These are phyloP conservation scores for Clonostachys byssicola DNA, from an alignment of 2,329 filamentous ascomycete genomes.

Conservation along the genomic window DNA sequence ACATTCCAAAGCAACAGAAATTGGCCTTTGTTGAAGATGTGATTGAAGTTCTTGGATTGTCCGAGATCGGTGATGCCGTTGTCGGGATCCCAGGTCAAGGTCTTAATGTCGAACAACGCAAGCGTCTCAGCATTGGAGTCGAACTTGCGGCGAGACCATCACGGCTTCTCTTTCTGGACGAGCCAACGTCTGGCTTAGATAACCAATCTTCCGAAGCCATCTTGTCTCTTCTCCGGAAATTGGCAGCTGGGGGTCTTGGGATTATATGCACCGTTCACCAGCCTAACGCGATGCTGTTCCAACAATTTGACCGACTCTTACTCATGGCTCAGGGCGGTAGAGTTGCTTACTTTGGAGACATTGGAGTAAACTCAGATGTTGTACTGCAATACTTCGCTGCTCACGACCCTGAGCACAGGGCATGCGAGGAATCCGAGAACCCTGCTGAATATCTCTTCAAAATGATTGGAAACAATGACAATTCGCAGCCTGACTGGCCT, in stretches of 20 bases:
- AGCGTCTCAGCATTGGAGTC: slow-evolving; percentile 87
- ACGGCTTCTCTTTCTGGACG: slow-evolving; percentile 85
- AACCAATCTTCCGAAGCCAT: slow-evolving; percentile 90
- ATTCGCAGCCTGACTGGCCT: too few relatives aligned
- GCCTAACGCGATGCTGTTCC: slow-evolving; percentile 88
- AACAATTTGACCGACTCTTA: slow-evolving; percentile 79
- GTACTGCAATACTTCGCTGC: slow-evolving; percentile 54
- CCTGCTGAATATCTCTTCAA: slow-evolving; percentile 68
- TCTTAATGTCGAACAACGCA: slow-evolving; percentile 66
- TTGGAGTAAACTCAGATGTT: slow-evolving; percentile 54
- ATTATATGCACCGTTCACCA: slow-evolving; percentile 96
- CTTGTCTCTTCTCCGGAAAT: slow-evolving; percentile 78
- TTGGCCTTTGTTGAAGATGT: slow-evolving; percentile 53
- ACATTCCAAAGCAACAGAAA: slow-evolving; percentile 72
- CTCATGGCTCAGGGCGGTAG: slow-evolving; percentile 74
- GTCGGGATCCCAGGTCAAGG: slow-evolving; percentile 50
- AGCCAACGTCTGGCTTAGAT: slow-evolving; percentile 91
- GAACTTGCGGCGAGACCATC: slow-evolving; percentile 90
- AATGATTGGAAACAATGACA: too few relatives aligned
- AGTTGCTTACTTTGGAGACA: slow-evolving; percentile 78
- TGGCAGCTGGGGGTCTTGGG: slow-evolving; percentile 84
- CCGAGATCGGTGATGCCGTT: slow-evolving; percentile 46
- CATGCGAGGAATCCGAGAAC: slow-evolving; percentile 53
- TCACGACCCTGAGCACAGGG: slow-evolving; percentile 43
- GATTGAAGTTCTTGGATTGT: slow-evolving; percentile 45